Evolutionary conservation across 139 green algal genomes (phyloP), one percentile per base, ranked within the genome.

Genomic region (Zygnema cylindricum): DNA sequence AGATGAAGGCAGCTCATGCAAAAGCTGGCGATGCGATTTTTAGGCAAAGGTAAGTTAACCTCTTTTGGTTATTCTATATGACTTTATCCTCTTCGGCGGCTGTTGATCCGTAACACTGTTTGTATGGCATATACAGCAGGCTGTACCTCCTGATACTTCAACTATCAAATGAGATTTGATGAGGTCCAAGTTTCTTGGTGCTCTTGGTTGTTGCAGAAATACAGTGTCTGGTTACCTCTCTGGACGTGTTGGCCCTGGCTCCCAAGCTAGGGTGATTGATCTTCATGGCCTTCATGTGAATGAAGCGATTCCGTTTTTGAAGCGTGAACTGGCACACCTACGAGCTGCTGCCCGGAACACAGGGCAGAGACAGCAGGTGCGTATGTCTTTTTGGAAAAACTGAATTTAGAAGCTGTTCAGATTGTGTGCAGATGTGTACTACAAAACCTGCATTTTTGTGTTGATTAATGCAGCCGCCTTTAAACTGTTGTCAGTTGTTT

Each of bases 1-100:
- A 92, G 81, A 93, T 93, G 90, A 93, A 93, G 89, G 88, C 77
- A 16, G 89, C 89, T 7, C 89, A 93, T 81, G 89, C 77, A 35
- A 76, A 69, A 33, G 89, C 89, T 76, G 78, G 89, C n/a, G 54
- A 84, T 7, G 63, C 63, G 69, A 93, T 93, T 32, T 91, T 92
- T 69, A 91, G 86, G 11, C 86, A 93, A 41, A 89, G 84, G 84
- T 83, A 40, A 25, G n/a, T 43, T 54, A 84, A 43, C 76, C 76
- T 69, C 76, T 7, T 41, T 79, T 7, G 7, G 7, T 16, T 3
- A 25, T n/a, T 79, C 21, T 16, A 35, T 30, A 35, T 25, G 25
- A 30, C 30, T 73, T 25, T 73, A 73, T 25, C 57, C 30, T 30
- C 30, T 7, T 25, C 21, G 16, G 71, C 71, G 7, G 16, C 16